Evolutionary conservation across 768 basidiomycete species (phyloP).

Genomic region (Amanita exitialis): DNA sequence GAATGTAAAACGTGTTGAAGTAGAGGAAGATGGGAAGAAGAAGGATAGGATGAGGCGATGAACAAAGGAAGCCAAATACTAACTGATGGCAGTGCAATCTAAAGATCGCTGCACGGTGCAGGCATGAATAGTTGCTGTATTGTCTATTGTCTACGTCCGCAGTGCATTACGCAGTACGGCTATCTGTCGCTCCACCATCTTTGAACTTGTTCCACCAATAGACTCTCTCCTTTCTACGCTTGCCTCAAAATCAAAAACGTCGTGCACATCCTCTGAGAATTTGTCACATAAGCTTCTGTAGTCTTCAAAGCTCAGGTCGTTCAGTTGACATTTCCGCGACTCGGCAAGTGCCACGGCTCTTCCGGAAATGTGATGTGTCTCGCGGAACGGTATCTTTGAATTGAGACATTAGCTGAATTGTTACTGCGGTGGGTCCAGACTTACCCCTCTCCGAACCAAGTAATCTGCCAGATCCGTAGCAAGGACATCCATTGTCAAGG

Average conservation of each 20-base stretch:
- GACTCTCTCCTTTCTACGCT: slow-evolving; percentile 88
- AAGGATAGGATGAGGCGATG: slow-evolving; percentile 5
- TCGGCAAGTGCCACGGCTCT: slow-evolving; percentile 95
- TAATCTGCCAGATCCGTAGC: slow-evolving; percentile 99
- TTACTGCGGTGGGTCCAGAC: slow-evolving; percentile 18
- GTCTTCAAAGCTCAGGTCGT: slow-evolving; percentile 72
- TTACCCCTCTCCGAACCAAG: slow-evolving; percentile 94
- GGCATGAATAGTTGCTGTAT: background rate
- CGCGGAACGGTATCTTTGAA: slow-evolving; percentile 87
- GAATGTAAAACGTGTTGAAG: slow-evolving; percentile 13
- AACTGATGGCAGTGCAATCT: background rate
- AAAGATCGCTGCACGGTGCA: background rate
- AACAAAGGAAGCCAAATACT: slow-evolving; percentile 2
- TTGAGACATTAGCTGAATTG: background rate
- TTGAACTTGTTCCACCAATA: slow-evolving; percentile 83
- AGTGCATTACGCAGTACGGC: slow-evolving; percentile 58
- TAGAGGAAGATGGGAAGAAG: slow-evolving; percentile 12
- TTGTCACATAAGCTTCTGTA: slow-evolving; percentile 65
- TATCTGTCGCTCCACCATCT: slow-evolving; percentile 83
- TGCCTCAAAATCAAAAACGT: slow-evolving; percentile 91
- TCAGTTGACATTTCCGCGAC: slow-evolving; percentile 66
- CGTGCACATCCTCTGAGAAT: slow-evolving; percentile 74
- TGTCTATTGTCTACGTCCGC: slow-evolving; percentile 16
- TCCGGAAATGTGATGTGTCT: slow-evolving; percentile 97
- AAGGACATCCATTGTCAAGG: slow-evolving; percentile 94